These are phyloP conservation scores for Prunus campanulata DNA, from an alignment of 306 rosid genomes.

Conservation along the genomic window DNA sequence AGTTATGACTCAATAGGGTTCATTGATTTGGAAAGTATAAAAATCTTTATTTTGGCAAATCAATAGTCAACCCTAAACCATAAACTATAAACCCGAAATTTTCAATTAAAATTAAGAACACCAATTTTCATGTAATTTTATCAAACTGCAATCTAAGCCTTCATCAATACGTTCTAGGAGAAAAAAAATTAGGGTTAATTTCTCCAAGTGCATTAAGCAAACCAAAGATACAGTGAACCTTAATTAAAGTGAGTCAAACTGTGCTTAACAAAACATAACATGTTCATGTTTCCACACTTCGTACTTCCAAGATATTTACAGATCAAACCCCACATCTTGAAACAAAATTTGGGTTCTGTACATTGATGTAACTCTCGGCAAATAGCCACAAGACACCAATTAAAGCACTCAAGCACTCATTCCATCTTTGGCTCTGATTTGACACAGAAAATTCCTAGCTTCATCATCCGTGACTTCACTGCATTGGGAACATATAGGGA, in stretches of 20 bases:
- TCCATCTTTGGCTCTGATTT: slow-evolving; percentile 48
- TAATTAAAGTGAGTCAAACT: too few species aligned
- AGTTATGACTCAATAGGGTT: not conserved
- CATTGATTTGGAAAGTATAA: not conserved
- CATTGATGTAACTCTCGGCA: not conserved
- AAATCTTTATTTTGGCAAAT: not conserved
- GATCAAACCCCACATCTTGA: not conserved
- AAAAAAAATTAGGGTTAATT: too few species aligned
- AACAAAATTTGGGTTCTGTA: slow-evolving; percentile 3
- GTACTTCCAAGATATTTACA: slow-evolving; percentile 1
- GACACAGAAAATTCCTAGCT: slow-evolving; percentile 60
- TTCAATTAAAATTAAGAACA: too few species aligned
- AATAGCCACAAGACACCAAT: not conserved
- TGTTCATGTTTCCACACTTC: not conserved
- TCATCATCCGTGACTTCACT: slow-evolving; percentile 81
- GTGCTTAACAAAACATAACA: too few species aligned
- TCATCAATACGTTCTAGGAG: too few species aligned
- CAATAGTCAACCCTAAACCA: too few species aligned
- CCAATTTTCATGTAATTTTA: too few species aligned
- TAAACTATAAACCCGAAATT: too few species aligned
- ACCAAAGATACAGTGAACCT: too few species aligned
- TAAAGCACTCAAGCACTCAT: slow-evolving; percentile 9
- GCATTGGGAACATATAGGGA: slow-evolving; percentile 26
- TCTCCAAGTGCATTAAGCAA: too few species aligned
- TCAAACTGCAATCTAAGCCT: too few species aligned